Percentiles rank a stretch among this genome's conserved stretches.
These are phyloP conservation scores for Suhomyces kilbournensis DNA, from an alignment of 805 yeast species.

Conservation along the genomic window DNA sequence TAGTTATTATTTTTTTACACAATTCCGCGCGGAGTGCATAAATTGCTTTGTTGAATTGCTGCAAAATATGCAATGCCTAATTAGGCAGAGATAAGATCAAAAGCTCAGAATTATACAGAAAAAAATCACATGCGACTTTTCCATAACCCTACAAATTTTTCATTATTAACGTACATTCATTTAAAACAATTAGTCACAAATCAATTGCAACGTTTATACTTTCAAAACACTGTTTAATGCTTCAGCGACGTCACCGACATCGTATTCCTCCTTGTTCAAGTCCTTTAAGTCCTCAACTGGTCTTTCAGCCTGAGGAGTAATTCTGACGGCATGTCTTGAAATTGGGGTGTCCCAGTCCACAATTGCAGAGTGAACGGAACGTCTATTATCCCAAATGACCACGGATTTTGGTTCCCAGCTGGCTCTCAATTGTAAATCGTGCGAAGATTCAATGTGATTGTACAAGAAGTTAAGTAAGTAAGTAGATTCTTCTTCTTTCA, in stretches of 20 bases:
- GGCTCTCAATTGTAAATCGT: slow-evolving; percentile 36
- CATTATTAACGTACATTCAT: neutral
- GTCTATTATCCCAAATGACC: slow-evolving; percentile 36
- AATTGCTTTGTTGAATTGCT: neutral
- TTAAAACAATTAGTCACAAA: neutral
- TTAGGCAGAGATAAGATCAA: neutral
- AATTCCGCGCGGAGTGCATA: neutral
- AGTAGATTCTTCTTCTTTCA: slow-evolving; percentile 33
- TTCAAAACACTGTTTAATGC: slow-evolving; percentile 21
- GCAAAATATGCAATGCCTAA: neutral
- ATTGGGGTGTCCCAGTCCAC: slow-evolving; percentile 36
- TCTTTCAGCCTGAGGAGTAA: slow-evolving; percentile 38
- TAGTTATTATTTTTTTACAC: neutral
- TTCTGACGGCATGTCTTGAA: slow-evolving; percentile 35
- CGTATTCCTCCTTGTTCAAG: slow-evolving; percentile 35
- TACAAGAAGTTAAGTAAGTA: slow-evolving; percentile 29
- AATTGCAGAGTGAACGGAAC: slow-evolving; percentile 33
- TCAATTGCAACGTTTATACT: slow-evolving; percentile 1
- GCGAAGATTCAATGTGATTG: slow-evolving; percentile 30
- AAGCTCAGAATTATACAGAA: neutral
- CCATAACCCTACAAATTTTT: neutral
- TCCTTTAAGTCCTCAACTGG: slow-evolving; percentile 37
- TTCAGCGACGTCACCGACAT: slow-evolving; percentile 30
- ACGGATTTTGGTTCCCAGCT: slow-evolving; percentile 37
- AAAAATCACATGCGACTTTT: neutral